phyloP scores from a whole-genome alignment of 306 rosid genomes.

The Myrica gale region DNA sequence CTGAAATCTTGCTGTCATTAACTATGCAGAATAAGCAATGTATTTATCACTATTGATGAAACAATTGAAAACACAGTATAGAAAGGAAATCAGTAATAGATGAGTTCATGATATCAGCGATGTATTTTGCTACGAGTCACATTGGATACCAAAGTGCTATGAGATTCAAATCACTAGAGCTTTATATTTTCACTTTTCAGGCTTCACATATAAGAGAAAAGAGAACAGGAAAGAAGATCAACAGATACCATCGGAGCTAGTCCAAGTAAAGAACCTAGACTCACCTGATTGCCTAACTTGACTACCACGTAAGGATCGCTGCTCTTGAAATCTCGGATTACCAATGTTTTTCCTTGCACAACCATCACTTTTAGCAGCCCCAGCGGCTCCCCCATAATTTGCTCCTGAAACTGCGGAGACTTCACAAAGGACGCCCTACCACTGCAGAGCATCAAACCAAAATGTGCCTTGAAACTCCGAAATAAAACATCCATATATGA shows the following conservation, averaged over 20 bases:
- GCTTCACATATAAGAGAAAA: background rate
- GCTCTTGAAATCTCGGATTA: conserved; percentile 89
- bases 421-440: conserved; percentile 6
- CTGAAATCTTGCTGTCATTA: background rate
- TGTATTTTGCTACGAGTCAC: background rate
- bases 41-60: background rate
- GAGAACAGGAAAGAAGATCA: background rate
- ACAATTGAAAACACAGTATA: background rate
- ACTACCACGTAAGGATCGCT: conserved; percentile 98
- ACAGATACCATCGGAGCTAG: background rate
- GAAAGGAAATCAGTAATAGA: background rate
- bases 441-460: conserved; percentile 12
- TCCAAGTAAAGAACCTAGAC: background rate
- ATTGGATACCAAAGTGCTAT: background rate
- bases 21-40: background rate
- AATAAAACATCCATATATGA: background rate
- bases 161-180: background rate
- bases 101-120: conserved; percentile 2
- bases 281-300: conserved; percentile 86
- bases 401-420: conserved; percentile 20
- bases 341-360: conserved; percentile 80
- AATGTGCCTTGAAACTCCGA: background rate
- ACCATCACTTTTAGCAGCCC: conserved; percentile 72
- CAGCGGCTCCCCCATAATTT: conserved; percentile 57
- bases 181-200: background rate